Evolutionary conservation across 176 grass and related monocot species (phyloP).

Genomic region (Lolium rigidum): DNA sequence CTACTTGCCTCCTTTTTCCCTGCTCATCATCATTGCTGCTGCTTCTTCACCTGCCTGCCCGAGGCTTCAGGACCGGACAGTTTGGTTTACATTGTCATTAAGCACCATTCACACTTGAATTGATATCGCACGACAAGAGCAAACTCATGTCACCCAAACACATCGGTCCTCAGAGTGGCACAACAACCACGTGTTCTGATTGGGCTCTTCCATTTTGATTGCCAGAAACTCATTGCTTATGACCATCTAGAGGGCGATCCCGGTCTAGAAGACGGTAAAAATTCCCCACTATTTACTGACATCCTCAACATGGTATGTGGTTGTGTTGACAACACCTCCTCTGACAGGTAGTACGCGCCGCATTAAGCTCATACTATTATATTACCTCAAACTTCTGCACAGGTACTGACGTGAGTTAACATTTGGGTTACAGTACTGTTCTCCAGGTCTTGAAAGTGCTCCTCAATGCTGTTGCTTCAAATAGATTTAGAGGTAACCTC

Average conservation of each 20-base stretch:
- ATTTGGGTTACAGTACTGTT: conserved; percentile 71
- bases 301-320: conserved; percentile 88
- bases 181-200: conserved; percentile 32
- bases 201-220: conserved; percentile 47
- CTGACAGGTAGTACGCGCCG: conserved; percentile 85
- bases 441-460: conserved; percentile 99
- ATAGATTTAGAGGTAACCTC: conserved; percentile 92
- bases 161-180: no score
- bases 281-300: conserved; percentile 84
- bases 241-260: conserved; percentile 99
- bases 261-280: conserved; percentile 93
- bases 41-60: conserved; percentile 11
- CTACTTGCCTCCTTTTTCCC: conserved; percentile 12
- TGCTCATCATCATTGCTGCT: conserved; percentile 28
- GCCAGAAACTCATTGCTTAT: conserved; percentile 99
- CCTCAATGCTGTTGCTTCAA: conserved; percentile 97
- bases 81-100: conserved; percentile 9
- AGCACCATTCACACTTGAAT: neutral
- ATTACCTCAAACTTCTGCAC: conserved; percentile 28
- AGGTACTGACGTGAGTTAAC: conserved; percentile 40
- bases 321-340: conserved; percentile 94
- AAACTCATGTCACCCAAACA: no score
- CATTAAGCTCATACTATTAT: conserved; percentile 35
- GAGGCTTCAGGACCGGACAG: neutral
- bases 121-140: neutral